These are phyloP conservation scores for Xylaria sp. DNA, from an alignment of 2,329 filamentous ascomycete genomes.

Conservation along the genomic window DNA sequence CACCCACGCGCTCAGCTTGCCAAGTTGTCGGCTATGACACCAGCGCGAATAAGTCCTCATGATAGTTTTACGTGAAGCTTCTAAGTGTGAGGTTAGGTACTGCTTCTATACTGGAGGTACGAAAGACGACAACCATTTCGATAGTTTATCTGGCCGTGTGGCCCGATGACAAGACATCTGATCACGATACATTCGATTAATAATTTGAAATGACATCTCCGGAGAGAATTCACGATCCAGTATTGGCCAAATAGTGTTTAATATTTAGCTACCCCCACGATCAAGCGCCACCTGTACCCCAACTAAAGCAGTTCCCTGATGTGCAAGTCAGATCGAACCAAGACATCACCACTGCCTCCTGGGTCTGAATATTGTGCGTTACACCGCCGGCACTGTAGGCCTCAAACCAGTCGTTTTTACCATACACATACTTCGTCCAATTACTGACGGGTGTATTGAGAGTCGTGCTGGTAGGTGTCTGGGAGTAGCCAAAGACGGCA, in stretches of 20 bases:
- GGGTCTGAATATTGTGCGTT: slow-evolving; percentile 54
- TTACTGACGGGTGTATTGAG: slow-evolving; percentile 50
- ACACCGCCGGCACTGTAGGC: slow-evolving; percentile 55
- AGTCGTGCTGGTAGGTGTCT: slow-evolving; percentile 46
- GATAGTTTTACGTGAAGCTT: background rate
- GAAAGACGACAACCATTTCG: too few species aligned
- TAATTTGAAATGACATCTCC: too few species aligned
- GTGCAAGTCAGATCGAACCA: slow-evolving; percentile 54
- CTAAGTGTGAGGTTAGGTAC: too few species aligned
- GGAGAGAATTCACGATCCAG: too few species aligned
- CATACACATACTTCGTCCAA: slow-evolving; percentile 55
- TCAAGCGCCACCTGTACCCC: slow-evolving; percentile 49
- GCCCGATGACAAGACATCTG: too few species aligned
- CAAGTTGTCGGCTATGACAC: background rate
- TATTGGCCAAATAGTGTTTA: too few species aligned
- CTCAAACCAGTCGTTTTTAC: slow-evolving; percentile 52
- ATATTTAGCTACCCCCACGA: background rate
- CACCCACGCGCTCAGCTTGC: too few species aligned
- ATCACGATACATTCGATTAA: too few species aligned
- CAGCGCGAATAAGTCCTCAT: background rate
- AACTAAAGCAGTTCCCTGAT: slow-evolving; percentile 50
- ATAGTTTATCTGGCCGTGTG: too few species aligned
- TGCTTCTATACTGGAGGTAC: too few species aligned
- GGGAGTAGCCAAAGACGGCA: slow-evolving; percentile 51
- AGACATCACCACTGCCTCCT: slow-evolving; percentile 52